Percentiles rank a stretch among this genome's conserved stretches.
Conservation (phyloP, 1,139 yeast species). For the Geotrichum cucujoidarum region DNA sequence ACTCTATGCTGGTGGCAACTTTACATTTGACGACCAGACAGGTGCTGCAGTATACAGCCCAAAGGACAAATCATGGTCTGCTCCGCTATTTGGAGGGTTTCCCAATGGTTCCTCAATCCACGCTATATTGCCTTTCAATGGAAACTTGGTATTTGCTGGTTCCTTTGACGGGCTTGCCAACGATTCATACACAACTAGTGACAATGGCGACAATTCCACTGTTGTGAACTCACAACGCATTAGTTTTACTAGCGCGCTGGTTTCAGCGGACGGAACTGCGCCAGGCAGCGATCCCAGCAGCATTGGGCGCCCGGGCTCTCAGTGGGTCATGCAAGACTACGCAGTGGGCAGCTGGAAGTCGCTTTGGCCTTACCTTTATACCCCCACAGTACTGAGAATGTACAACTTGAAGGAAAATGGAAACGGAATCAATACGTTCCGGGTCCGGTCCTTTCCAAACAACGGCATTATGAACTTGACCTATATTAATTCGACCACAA, state of each 20-base stretch:
- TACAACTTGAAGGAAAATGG: slow-evolving; percentile 49
- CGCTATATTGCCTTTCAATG: slow-evolving; percentile 53
- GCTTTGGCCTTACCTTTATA: slow-evolving; percentile 50
- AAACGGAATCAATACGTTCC: slow-evolving; percentile 57
- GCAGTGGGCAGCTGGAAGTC: slow-evolving; percentile 68
- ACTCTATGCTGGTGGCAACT: slow-evolving; percentile 78
- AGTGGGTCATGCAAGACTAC: slow-evolving; percentile 55
- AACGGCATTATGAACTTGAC: slow-evolving; percentile 90
- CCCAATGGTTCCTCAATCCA: slow-evolving; percentile 55
- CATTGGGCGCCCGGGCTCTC: slow-evolving; percentile 56
- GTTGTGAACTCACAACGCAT: slow-evolving; percentile 59
- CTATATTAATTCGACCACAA: slow-evolving; percentile 66
- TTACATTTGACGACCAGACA: slow-evolving; percentile 50
- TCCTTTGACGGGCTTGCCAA: slow-evolving; percentile 59
- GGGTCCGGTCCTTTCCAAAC: slow-evolving; percentile 73
- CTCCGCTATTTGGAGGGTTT: slow-evolving; percentile 76
- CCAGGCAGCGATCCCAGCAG: slow-evolving; percentile 40
- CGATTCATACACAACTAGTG: slow-evolving; percentile 36
- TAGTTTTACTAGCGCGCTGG: slow-evolving; percentile 57
- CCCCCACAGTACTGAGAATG: slow-evolving; percentile 71
- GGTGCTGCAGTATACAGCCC: slow-evolving; percentile 67
- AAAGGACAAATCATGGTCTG: slow-evolving; percentile 40
- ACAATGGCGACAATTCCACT: slow-evolving; percentile 39
- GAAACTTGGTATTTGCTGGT: slow-evolving; percentile 74
- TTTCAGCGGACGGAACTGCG: slow-evolving; percentile 49